These are phyloP conservation scores for Kurtzmaniella quercitrusa DNA, from an alignment of 1,139 yeast species.

Conservation along the genomic window DNA sequence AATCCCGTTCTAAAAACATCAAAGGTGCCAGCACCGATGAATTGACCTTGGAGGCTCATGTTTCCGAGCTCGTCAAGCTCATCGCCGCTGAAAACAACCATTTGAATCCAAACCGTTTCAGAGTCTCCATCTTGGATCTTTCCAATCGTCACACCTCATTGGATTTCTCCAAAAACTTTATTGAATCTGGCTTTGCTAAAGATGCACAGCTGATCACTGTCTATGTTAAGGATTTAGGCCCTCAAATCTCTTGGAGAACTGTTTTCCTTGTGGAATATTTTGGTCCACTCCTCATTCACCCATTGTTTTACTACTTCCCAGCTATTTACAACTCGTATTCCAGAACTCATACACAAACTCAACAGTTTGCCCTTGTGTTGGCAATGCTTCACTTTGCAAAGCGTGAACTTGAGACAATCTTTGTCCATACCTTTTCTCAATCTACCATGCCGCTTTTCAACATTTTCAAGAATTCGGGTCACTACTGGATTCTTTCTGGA, in stretches of 20 bases:
- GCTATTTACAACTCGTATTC: slow-evolving; percentile 20
- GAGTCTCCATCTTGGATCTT: slow-evolving; percentile 30
- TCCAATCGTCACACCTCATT: slow-evolving; percentile 25
- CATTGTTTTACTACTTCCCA: slow-evolving; percentile 50
- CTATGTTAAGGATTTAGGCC: slow-evolving; percentile 83
- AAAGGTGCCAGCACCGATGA: slow-evolving; percentile 36
- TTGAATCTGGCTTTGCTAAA: slow-evolving; percentile 27
- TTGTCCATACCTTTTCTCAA: slow-evolving; percentile 78
- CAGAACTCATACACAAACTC: slow-evolving; percentile 45
- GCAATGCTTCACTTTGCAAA: slow-evolving; percentile 74
- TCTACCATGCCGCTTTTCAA: slow-evolving; percentile 91
- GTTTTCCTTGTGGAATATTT: slow-evolving; percentile 83
- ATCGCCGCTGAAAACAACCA: slow-evolving; percentile 43
- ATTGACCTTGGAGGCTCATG: slow-evolving; percentile 26
- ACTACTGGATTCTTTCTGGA: slow-evolving; percentile 91
- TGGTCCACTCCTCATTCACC: slow-evolving; percentile 84
- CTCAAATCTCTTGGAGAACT: slow-evolving; percentile 88
- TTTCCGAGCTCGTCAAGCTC: slow-evolving; percentile 29
- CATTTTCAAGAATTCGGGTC: slow-evolving; percentile 82
- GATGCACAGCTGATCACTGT: slow-evolving; percentile 28
- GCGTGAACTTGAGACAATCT: slow-evolving; percentile 83
- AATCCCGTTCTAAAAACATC: slow-evolving; percentile 50
- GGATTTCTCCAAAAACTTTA: slow-evolving; percentile 26
- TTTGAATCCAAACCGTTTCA: slow-evolving; percentile 36
- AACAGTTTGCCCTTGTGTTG: slow-evolving; percentile 48